Conservation (phyloP, 257 asterid genomes). For the Plectranthus barbatus region DNA sequence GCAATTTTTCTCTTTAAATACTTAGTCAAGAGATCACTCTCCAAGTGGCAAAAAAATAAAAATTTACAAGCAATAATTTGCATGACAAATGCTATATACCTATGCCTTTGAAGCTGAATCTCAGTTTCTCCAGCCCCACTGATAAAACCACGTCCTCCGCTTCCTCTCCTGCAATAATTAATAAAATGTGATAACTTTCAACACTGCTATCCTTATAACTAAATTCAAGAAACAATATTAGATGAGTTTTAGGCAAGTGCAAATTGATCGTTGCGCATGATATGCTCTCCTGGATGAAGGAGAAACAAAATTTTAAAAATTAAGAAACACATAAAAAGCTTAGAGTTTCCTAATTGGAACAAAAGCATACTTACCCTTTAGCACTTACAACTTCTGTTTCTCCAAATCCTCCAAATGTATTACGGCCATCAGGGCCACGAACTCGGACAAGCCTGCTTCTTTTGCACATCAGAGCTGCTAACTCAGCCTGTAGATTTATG, state of each 20-base stretch:
- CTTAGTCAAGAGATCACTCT: slow-evolving; percentile 4
- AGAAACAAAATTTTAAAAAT: not conserved
- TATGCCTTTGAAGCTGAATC: slow-evolving; percentile 91
- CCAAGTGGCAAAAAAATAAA: slow-evolving; percentile 1
- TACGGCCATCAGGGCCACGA: slow-evolving; percentile 76
- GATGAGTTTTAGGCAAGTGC: not conserved
- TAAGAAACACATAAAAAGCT: not conserved
- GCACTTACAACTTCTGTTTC: slow-evolving; percentile 98
- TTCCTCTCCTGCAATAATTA: slow-evolving; percentile 81
- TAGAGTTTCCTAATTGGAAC: slow-evolving; percentile 1
- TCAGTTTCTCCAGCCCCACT: slow-evolving; percentile 99
- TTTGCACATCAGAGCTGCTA: slow-evolving; percentile 95
- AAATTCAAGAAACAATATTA: not conserved
- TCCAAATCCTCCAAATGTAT: slow-evolving; percentile 69
- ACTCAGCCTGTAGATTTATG: slow-evolving; percentile 60
- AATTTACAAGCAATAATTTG: not conserved
- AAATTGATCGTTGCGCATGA: not conserved
- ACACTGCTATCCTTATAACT: not conserved
- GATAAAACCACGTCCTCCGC: slow-evolving; percentile 95
- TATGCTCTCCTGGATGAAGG: not conserved
- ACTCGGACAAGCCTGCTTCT: slow-evolving; percentile 90
- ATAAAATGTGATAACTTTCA: slow-evolving; percentile 14
- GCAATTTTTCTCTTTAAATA: not conserved
- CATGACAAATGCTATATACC: slow-evolving; percentile 34
- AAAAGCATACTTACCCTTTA: slow-evolving; percentile 60